Evolutionary conservation across 2,329 filamentous ascomycete genomes (phyloP).

Genomic region (Berkeleyomyces rouxiae): DNA sequence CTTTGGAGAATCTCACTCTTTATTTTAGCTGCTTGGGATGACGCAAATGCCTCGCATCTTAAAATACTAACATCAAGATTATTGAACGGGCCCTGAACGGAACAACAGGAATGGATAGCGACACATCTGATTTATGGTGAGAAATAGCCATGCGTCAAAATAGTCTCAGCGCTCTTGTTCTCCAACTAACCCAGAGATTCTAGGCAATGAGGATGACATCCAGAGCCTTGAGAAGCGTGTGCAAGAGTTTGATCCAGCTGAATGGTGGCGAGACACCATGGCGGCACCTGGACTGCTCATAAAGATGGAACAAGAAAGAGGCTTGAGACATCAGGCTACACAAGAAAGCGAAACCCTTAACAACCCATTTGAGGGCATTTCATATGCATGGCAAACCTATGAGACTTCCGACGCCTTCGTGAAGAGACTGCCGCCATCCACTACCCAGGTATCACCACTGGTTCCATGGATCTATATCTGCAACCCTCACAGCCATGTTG

Average conservation of each 20-base stretch:
- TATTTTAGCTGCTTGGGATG: too few relatives aligned
- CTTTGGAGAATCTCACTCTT: too few relatives aligned
- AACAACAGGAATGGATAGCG: slow-evolving; percentile 7
- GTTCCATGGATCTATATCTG: slow-evolving; percentile 58
- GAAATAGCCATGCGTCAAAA: not conserved
- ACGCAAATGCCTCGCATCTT: too few relatives aligned
- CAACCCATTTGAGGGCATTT: slow-evolving; percentile 41
- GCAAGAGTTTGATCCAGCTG: slow-evolving; percentile 30
- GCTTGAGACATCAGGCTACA: not conserved
- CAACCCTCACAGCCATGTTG: slow-evolving; percentile 38
- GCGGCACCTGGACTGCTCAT: slow-evolving; percentile 4
- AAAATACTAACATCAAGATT: too few relatives aligned
- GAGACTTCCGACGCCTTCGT: slow-evolving; percentile 53
- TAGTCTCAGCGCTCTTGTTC: not conserved
- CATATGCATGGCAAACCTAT: slow-evolving; percentile 42
- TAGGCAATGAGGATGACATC: slow-evolving; percentile 39
- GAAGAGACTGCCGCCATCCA: slow-evolving; percentile 48
- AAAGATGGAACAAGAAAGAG: not conserved
- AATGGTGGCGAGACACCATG: slow-evolving; percentile 30
- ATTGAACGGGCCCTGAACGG: too few relatives aligned
- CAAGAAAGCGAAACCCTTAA: slow-evolving; percentile 23
- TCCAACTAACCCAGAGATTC: not conserved
- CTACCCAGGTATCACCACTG: slow-evolving; percentile 29
- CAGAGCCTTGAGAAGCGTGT: slow-evolving; percentile 32
- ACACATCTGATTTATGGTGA: slow-evolving; percentile 17